A percentile compares a stretch with the other conserved stretches of the same genome.
Conservation (phyloP, 305 asterid species). For the Fraxinus albicans region DNA sequence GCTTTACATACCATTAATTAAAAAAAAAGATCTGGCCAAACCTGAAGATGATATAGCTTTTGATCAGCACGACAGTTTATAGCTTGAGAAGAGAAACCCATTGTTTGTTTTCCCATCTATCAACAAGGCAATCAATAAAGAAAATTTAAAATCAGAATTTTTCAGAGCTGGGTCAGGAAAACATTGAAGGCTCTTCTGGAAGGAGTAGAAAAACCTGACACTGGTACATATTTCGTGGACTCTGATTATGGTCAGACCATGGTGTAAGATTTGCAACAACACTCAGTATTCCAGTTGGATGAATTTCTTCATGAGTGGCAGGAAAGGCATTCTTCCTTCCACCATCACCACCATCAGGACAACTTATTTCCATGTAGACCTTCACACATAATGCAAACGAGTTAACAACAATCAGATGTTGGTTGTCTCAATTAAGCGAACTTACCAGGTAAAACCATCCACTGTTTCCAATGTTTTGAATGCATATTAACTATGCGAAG, state of each 20-base stretch:
- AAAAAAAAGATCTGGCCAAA: constrained; percentile 24
- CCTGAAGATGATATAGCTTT: constrained; percentile 99
- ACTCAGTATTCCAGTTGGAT: constrained; percentile 91
- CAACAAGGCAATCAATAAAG: constrained; percentile 25
- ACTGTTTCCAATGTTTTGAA: constrained; percentile 24
- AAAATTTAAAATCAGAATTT: constrained; percentile 18
- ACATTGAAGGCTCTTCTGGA: constrained; percentile 10
- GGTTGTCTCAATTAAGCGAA: background rate
- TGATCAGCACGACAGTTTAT: constrained; percentile 85
- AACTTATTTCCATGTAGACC: constrained; percentile 97
- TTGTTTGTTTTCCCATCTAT: constrained; percentile 97
- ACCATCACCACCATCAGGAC: constrained; percentile 94
- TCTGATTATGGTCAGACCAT: constrained; percentile 99
- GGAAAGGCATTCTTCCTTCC: constrained; percentile 76
- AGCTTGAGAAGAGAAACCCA: constrained; percentile 94
- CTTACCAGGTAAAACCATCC: constrained; percentile 10
- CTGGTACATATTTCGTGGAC: constrained; percentile 99
- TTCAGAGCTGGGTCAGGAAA: background rate
- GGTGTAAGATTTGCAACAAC: constrained; percentile 96
- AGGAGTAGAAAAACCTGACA: constrained; percentile 68
- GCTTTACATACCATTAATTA: background rate
- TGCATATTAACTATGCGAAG: constrained; percentile 16
- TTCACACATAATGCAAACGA: constrained; percentile 28
- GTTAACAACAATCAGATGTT: constrained; percentile 7
- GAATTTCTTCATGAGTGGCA: constrained; percentile 94